phyloP scores from a whole-genome alignment of 2,329 filamentous ascomycete species.

The Colletotrichum australisinense region DNA sequence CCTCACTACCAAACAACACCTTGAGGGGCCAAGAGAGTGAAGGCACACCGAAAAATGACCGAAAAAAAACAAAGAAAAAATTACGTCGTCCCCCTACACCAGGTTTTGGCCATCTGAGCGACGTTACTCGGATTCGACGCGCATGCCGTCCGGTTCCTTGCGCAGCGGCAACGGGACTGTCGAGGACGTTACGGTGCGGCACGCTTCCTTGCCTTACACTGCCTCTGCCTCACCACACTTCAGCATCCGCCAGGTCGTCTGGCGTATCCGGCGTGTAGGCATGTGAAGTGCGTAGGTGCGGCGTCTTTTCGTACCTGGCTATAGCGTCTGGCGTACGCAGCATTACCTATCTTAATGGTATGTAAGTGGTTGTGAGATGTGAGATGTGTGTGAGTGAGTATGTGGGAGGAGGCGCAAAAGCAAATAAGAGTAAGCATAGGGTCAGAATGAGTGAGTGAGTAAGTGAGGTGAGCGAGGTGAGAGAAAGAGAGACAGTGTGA shows the following conservation, averaged over 20 bases:
- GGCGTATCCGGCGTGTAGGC: slow-evolving; percentile 13
- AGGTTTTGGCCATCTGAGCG: not conserved
- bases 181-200: slow-evolving; percentile 1
- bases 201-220: slow-evolving; percentile 6
- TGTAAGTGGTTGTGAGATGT: not conserved
- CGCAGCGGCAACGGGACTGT: not conserved
- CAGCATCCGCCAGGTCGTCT: slow-evolving; percentile 8
- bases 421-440: not conserved
- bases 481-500: not conserved
- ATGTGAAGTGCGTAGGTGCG: not conserved
- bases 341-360: not conserved
- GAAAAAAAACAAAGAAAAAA: not conserved
- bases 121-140: too few relatives aligned
- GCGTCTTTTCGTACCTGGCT: not conserved
- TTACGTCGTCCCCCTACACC: too few relatives aligned
- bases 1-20: not conserved
- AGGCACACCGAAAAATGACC: not conserved
- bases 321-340: not conserved
- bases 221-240: slow-evolving; percentile 8
- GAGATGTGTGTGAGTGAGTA: not conserved
- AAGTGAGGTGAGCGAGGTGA: not conserved
- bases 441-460: too few relatives aligned
- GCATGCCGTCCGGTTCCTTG: not conserved
- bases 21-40: not conserved
- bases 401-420: not conserved